Evolutionary conservation across 2,329 filamentous ascomycete species (phyloP).

Genomic region (Ascosphaera acerosa): DNA sequence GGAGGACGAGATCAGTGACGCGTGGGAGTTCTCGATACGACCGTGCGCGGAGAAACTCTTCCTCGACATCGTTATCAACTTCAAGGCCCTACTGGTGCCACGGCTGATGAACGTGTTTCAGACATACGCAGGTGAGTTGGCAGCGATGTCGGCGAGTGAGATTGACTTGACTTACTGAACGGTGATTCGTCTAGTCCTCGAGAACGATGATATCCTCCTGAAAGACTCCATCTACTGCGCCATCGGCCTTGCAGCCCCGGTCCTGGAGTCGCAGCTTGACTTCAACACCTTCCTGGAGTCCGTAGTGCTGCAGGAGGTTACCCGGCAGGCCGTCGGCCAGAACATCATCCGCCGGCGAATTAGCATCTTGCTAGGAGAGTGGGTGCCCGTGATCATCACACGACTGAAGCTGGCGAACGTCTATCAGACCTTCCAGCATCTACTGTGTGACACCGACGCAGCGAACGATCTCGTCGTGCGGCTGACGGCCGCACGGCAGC

Average conservation of each 20-base stretch:
- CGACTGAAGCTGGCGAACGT: constrained; percentile 43
- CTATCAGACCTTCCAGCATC: constrained; percentile 71
- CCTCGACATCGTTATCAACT: constrained; percentile 69
- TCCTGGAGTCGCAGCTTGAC: constrained; percentile 49
- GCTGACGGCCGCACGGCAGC: constrained; percentile 67
- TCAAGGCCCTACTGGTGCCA: constrained; percentile 54
- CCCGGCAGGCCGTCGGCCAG: constrained; percentile 38
- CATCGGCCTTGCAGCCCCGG: constrained; percentile 59
- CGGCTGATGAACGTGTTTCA: constrained; percentile 66
- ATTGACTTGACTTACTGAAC: constrained; percentile 7
- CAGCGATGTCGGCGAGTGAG: constrained; percentile 8
- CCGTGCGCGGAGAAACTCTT: constrained; percentile 88
- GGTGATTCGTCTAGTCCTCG: constrained; percentile 19
- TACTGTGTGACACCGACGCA: constrained; percentile 51
- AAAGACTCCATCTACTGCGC: constrained; percentile 93
- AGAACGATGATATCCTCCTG: constrained; percentile 45
- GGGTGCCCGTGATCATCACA: constrained; percentile 56
- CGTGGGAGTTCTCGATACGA: constrained; percentile 78
- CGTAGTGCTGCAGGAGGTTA: constrained; percentile 55
- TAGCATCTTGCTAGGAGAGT: constrained; percentile 69
- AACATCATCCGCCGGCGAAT: constrained; percentile 71
- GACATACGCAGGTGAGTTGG: constrained; percentile 38
- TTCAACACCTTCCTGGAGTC: constrained; percentile 57
- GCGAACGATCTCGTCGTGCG: constrained; percentile 79
- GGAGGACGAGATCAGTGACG: constrained; percentile 61